These are phyloP conservation scores for Otatea glauca DNA, from an alignment of 176 grass and related monocot species.

Conservation along the genomic window DNA sequence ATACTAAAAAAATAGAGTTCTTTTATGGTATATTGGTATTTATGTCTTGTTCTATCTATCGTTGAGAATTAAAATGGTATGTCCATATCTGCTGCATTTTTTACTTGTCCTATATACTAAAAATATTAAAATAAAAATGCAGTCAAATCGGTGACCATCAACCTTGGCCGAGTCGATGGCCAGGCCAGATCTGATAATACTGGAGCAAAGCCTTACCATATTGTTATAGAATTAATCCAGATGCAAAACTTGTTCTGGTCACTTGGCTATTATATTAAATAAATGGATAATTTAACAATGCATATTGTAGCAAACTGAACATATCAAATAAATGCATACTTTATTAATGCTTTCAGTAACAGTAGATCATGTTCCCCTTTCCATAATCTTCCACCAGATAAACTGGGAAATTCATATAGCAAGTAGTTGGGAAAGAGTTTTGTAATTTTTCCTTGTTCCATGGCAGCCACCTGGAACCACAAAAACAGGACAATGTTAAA, in stretches of 20 bases:
- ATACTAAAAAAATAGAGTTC: neutral
- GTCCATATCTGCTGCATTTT: neutral
- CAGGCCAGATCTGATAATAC: neutral
- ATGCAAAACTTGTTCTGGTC: conserved; percentile 20
- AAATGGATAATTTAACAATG: conserved; percentile 29
- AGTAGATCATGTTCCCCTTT: conserved; percentile 74
- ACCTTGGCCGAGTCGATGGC: neutral
- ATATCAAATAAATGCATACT: conserved; percentile 56
- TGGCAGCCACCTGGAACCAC: conserved; percentile 50
- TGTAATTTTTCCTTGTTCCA: conserved; percentile 50
- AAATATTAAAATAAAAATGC: conserved; percentile 5
- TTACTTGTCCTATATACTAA: neutral
- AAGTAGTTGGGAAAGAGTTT: conserved; percentile 71
- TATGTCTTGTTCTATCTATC: neutral
- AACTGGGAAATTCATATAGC: conserved; percentile 62
- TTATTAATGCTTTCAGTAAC: conserved; percentile 72
- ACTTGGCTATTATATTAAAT: conserved; percentile 22
- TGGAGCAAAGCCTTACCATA: neutral
- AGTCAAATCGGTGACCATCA: conserved; percentile 6
- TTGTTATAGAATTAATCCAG: conserved; percentile 36
- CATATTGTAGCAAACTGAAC: conserved; percentile 30
- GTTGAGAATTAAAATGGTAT: neutral
- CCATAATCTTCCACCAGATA: conserved; percentile 71
- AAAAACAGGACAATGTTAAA: conserved; percentile 31
- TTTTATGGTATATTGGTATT: neutral